Evolutionary conservation across 2,329 filamentous ascomycete species (phyloP).

Genomic region (Cyphellophora europaea): DNA sequence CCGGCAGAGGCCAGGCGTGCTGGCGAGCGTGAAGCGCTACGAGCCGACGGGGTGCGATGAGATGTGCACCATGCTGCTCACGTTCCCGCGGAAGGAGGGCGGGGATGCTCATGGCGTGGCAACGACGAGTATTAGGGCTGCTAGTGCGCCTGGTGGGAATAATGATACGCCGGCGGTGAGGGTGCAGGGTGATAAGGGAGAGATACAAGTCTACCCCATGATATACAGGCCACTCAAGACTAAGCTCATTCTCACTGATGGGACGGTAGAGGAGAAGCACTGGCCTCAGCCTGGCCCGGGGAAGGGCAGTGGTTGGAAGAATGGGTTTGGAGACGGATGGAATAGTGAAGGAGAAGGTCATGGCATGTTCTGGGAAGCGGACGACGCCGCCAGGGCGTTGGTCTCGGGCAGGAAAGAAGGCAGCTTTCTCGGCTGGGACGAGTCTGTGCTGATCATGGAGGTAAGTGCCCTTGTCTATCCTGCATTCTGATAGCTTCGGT

Average conservation of each 20-base stretch:
- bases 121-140: conserved; percentile 20
- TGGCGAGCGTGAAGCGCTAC: conserved; percentile 32
- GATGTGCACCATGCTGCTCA: conserved; percentile 21
- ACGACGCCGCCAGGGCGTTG: conserved; percentile 8
- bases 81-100: conserved; percentile 42
- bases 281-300: conserved; percentile 22
- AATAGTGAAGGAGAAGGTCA: conserved; percentile 56
- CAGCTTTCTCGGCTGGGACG: conserved; percentile 64
- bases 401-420: conserved; percentile 65
- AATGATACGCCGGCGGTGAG: conserved; percentile 34
- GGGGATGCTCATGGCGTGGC: conserved; percentile 51
- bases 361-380: conserved; percentile 25
- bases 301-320: conserved; percentile 54
- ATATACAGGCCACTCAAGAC: conserved; percentile 40
- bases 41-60: conserved; percentile 22
- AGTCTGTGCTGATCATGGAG: conserved; percentile 81
- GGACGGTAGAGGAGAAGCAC: conserved; percentile 24
- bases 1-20: conserved; percentile 60
- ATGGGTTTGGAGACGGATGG: conserved; percentile 42
- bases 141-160: conserved; percentile 17
- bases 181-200: conserved; percentile 20
- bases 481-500: too few relatives aligned
- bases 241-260: conserved; percentile 63
- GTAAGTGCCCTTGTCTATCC: too few relatives aligned
- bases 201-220: conserved; percentile 21